Conservation (phyloP, 2,329 filamentous ascomycete species). For the Penicillium sp. region DNA sequence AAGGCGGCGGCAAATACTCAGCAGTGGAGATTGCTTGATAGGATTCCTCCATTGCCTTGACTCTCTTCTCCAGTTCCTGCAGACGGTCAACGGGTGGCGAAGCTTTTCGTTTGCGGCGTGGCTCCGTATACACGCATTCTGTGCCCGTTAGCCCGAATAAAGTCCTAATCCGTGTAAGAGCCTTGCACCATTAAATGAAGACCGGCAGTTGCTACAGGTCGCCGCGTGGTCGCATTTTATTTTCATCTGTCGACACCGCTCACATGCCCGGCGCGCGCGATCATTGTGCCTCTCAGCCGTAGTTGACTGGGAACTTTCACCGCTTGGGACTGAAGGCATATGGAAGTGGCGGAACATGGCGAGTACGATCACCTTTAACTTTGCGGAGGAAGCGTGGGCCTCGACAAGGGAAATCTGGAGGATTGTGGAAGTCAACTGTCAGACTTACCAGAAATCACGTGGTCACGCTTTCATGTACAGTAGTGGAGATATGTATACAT, state of each 20-base stretch:
- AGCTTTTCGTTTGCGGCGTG: slow-evolving; percentile 12
- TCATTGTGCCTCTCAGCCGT: neutral
- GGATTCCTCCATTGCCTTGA: slow-evolving; percentile 11
- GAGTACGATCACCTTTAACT: too few relatives aligned
- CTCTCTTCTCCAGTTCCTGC: slow-evolving; percentile 4
- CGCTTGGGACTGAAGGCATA: neutral
- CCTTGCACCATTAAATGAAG: slow-evolving; percentile 13
- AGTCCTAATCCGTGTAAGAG: too few relatives aligned
- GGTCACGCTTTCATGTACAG: too few relatives aligned
- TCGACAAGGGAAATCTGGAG: too few relatives aligned
- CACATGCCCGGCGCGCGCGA: slow-evolving; percentile 14
- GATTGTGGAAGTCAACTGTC: too few relatives aligned
- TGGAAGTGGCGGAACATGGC: neutral
- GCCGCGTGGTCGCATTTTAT: slow-evolving; percentile 14
- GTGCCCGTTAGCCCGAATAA: neutral
- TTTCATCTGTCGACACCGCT: slow-evolving; percentile 19
- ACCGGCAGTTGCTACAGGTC: slow-evolving; percentile 12
- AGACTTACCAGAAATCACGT: too few relatives aligned
- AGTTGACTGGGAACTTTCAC: neutral
- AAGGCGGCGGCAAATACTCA: too few relatives aligned
- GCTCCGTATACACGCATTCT: slow-evolving; percentile 14
- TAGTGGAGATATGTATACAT: too few relatives aligned
- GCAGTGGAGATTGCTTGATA: neutral
- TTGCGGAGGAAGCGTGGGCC: too few relatives aligned
- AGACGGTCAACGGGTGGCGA: neutral